Percentiles rank a stretch among this genome's conserved stretches.
Conservation (phyloP, 352 stramenopile species). For the Globisporangium barbulae region DNA sequence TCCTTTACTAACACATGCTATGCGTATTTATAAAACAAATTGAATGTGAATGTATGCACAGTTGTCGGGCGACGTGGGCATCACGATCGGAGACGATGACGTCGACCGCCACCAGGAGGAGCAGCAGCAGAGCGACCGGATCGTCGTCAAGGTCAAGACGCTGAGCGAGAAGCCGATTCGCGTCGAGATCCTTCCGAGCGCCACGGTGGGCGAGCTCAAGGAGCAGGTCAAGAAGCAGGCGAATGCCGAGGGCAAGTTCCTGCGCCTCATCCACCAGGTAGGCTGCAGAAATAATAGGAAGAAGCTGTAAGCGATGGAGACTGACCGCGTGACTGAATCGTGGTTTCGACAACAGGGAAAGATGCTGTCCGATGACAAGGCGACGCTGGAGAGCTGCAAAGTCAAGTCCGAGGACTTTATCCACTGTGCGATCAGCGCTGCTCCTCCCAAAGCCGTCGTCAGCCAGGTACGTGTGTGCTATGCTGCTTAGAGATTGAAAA, state of each 20-base stretch:
- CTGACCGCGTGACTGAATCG: background rate
- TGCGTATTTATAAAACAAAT: background rate
- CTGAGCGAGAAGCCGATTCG: conserved; percentile 82
- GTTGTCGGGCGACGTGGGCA: conserved; percentile 48
- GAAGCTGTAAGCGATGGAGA: background rate
- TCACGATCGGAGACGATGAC: conserved; percentile 33
- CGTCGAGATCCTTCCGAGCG: conserved; percentile 63
- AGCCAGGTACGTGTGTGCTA: conserved; percentile 47
- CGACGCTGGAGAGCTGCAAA: conserved; percentile 66
- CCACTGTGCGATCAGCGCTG: conserved; percentile 82
- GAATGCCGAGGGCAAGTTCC: conserved; percentile 78
- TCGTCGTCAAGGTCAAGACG: conserved; percentile 84
- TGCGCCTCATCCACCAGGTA: conserved; percentile 81
- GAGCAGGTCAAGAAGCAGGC: conserved; percentile 72
- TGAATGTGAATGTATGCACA: conserved; percentile 13
- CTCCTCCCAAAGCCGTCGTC: conserved; percentile 70
- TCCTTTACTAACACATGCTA: background rate
- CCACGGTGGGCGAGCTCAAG: conserved; percentile 68
- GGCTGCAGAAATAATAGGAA: background rate
- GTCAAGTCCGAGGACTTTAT: conserved; percentile 84
- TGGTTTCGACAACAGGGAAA: conserved; percentile 39
- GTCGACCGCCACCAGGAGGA: conserved; percentile 4
- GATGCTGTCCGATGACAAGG: conserved; percentile 83
- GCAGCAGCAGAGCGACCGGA: conserved; percentile 34
- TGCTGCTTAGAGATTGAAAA: background rate